Percentiles rank a stretch among this genome's conserved stretches.
Evolutionary conservation across 805 yeast genomes (phyloP).

Genomic region (Metschnikowia continentalis): DNA sequence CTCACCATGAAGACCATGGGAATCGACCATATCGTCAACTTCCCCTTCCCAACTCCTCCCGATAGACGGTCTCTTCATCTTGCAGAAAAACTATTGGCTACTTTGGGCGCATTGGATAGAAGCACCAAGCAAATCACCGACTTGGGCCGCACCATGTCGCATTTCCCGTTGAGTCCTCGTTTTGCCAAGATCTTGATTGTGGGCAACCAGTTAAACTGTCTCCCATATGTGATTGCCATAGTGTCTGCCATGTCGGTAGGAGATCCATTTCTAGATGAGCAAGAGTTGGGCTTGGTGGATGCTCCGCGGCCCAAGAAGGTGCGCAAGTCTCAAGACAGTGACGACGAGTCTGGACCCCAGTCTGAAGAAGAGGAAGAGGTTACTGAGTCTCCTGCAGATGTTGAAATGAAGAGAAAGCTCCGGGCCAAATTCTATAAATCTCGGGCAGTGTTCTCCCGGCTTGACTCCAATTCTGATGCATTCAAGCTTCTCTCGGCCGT

Average conservation of each 20-base stretch:
- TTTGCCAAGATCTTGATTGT: slow-evolving; percentile 85
- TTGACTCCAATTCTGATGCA: slow-evolving; percentile 75
- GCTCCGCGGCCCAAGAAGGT: slow-evolving; percentile 6
- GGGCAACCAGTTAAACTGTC: slow-evolving; percentile 81
- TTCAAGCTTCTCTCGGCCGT: slow-evolving; percentile 72
- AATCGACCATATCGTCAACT: slow-evolving; percentile 80
- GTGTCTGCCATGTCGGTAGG: slow-evolving; percentile 93
- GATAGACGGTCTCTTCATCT: slow-evolving; percentile 52
- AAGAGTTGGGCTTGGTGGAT: slow-evolving; percentile 58
- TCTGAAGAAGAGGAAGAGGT: slow-evolving; percentile 32
- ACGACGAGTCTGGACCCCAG: slow-evolving; percentile 21
- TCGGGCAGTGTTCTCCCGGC: slow-evolving; percentile 53
- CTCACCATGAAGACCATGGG: slow-evolving; percentile 97
- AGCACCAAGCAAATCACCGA: slow-evolving; percentile 57
- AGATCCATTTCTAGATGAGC: slow-evolving; percentile 77
- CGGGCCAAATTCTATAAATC: slow-evolving; percentile 56
- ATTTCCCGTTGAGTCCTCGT: slow-evolving; percentile 91
- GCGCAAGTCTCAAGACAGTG: slow-evolving; percentile 28
- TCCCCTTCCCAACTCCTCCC: slow-evolving; percentile 97
- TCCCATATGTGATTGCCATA: slow-evolving; percentile 84
- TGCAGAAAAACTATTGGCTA: slow-evolving; percentile 65
- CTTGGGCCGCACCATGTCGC: slow-evolving; percentile 80
- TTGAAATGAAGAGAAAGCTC: slow-evolving; percentile 37
- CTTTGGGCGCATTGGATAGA: slow-evolving; percentile 72
- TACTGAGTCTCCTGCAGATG: slow-evolving; percentile 31